phyloP scores from a whole-genome alignment of 2,329 filamentous ascomycete species.

The Phialemonium atrogriseum region DNA sequence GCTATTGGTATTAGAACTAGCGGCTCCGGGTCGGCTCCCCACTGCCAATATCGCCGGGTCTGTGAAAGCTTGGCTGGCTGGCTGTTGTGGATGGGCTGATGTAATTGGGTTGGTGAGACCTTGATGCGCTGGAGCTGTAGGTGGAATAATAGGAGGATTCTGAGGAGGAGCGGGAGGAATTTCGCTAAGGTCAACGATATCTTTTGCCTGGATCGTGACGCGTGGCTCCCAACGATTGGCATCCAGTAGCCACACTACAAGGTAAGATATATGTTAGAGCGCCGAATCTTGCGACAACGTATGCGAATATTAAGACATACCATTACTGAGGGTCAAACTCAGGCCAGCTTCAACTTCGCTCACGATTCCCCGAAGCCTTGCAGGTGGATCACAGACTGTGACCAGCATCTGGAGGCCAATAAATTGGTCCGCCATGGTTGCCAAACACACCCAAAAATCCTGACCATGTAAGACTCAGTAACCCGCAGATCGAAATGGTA shows the following conservation, averaged over 20 bases:
- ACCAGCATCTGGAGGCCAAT: constrained; percentile 71
- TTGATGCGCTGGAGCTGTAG: neutral
- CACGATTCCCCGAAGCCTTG: constrained; percentile 61
- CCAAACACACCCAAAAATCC: constrained; percentile 2
- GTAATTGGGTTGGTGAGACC: constrained; percentile 3
- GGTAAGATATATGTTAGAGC: neutral
- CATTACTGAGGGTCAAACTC: constrained; percentile 63
- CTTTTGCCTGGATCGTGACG: constrained; percentile 36
- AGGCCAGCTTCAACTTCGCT: constrained; percentile 58
- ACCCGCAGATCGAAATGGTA: too few species aligned
- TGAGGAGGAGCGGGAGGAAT: constrained; percentile 21
- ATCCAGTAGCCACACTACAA: constrained; percentile 29
- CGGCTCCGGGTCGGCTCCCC: constrained; percentile 30
- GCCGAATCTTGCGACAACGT: neutral
- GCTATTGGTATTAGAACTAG: constrained; percentile 11
- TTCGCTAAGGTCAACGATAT: constrained; percentile 37
- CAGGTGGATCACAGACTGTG: constrained; percentile 57
- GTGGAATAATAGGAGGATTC: constrained; percentile 15
- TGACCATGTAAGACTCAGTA: too few species aligned
- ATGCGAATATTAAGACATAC: constrained; percentile 33
- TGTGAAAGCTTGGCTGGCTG: constrained; percentile 44
- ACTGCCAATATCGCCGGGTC: constrained; percentile 79
- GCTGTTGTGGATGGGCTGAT: constrained; percentile 1
- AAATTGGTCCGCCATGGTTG: constrained; percentile 58
- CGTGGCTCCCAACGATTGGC: constrained; percentile 29